These are phyloP conservation scores for Magnusiomyces sp. DNA, from an alignment of 1,139 yeast genomes.

Conservation along the genomic window DNA sequence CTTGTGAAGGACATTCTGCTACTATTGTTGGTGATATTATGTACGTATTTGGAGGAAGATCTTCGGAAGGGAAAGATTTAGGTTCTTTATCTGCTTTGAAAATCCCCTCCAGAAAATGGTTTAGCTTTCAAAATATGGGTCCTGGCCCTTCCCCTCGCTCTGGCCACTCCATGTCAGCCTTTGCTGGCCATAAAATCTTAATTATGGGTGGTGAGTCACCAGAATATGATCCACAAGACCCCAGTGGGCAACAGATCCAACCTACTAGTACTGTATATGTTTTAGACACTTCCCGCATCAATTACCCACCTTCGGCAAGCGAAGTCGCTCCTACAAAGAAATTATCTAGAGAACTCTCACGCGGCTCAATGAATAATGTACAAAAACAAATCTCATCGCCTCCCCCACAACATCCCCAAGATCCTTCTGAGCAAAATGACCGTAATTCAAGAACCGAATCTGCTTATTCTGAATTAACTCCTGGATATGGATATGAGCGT, in stretches of 20 bases:
- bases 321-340: conserved; percentile 6
- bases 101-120: conserved; percentile 65
- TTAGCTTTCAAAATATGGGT: conserved; percentile 48
- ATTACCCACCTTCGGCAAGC: conserved; percentile 26
- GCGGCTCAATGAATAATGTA: not conserved
- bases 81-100: conserved; percentile 70
- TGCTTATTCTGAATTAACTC: conserved; percentile 17
- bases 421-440: not conserved
- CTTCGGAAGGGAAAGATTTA: conserved; percentile 62
- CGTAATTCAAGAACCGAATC: conserved; percentile 13
- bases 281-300: conserved; percentile 35
- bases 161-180: conserved; percentile 85
- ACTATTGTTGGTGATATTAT: conserved; percentile 70
- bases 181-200: conserved; percentile 58
- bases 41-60: conserved; percentile 88
- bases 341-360: not conserved
- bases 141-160: conserved; percentile 77
- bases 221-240: conserved; percentile 18
- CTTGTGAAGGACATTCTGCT: conserved; percentile 88
- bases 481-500: conserved; percentile 19
- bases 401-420: not conserved
- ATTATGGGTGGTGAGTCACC: conserved; percentile 83
- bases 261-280: conserved; percentile 31
- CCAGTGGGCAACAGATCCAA: conserved; percentile 18
- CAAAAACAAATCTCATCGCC: not conserved